A percentile compares a stretch with the other conserved stretches of the same genome.
These are phyloP conservation scores for Corylus avellana DNA, from an alignment of 306 rosid genomes.

Conservation along the genomic window DNA sequence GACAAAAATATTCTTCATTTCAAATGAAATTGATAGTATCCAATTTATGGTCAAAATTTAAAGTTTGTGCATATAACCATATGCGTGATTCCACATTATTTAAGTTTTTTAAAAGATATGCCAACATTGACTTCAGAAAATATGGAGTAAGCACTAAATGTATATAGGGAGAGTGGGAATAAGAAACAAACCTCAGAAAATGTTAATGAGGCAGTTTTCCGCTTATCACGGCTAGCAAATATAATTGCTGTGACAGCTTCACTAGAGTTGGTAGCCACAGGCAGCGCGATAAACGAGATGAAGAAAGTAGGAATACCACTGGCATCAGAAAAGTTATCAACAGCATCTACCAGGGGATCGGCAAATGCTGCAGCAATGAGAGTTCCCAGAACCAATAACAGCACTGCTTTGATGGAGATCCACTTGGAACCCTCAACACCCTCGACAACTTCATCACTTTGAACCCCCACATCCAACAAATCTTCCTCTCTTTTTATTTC, in stretches of 20 bases:
- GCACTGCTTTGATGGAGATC: constrained; percentile 58
- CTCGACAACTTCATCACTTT: constrained; percentile 47
- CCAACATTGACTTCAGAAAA: too few species aligned
- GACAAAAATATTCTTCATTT: too few species aligned
- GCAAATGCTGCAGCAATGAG: constrained; percentile 79
- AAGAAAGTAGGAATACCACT: constrained; percentile 90
- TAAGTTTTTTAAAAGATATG: too few species aligned
- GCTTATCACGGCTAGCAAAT: constrained; percentile 84
- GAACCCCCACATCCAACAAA: constrained; percentile 55
- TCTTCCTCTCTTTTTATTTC: constrained; percentile 70
- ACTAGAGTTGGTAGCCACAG: constrained; percentile 90
- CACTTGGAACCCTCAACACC: constrained; percentile 37
- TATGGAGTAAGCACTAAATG: too few species aligned
- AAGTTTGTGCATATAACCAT: too few species aligned
- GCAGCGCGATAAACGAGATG: constrained; percentile 81
- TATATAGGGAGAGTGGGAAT: not conserved
- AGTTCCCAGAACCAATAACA: constrained; percentile 65
- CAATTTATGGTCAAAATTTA: too few species aligned
- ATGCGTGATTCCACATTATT: too few species aligned
- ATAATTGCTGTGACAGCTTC: constrained; percentile 86
- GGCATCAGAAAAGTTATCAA: constrained; percentile 86
- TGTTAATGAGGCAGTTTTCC: constrained; percentile 79
- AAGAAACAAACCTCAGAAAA: constrained; percentile 80
- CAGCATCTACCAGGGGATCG: constrained; percentile 88
- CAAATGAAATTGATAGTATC: too few species aligned